These are phyloP conservation scores for Paramecium caudatum DNA, from an alignment of 73 alveolate genomes.

Conservation along the genomic window DNA sequence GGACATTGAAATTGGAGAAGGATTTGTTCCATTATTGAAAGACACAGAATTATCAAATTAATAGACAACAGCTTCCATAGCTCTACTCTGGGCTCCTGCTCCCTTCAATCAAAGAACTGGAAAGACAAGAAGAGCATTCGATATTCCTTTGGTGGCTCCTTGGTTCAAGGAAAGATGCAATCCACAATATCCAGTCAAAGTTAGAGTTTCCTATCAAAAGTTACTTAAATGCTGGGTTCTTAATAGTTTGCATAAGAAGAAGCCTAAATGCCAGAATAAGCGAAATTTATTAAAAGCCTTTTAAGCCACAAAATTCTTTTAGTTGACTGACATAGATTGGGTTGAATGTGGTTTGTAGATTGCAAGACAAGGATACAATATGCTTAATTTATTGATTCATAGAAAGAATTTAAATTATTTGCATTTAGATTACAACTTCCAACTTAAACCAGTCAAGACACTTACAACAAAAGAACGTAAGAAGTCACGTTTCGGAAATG, in stretches of 20 bases:
- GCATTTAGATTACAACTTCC: conserved; percentile 99
- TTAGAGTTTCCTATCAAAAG: conserved; percentile 99
- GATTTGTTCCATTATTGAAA: conserved; percentile 89
- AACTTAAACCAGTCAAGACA: conserved; percentile 99
- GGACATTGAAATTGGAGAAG: conserved; percentile 81
- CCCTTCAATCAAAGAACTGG: conserved; percentile 99
- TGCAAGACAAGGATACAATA: conserved; percentile 99
- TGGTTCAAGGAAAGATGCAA: conserved; percentile 99
- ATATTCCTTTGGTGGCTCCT: conserved; percentile 97
- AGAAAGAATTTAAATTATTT: conserved; percentile 99
- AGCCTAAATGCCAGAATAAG: conserved; percentile 97
- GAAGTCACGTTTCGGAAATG: conserved; percentile 99
- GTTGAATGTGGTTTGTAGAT: conserved; percentile 99
- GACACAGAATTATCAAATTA: conserved; percentile 97
- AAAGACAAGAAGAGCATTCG: conserved; percentile 98
- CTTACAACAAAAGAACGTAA: conserved; percentile 99
- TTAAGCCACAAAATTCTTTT: conserved; percentile 99
- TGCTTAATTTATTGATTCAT: conserved; percentile 99
- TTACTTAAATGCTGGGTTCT: conserved; percentile 99
- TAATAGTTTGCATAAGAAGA: conserved; percentile 96
- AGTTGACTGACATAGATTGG: conserved; percentile 99
- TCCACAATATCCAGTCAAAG: conserved; percentile 99
- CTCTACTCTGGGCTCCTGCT: conserved; percentile 99
- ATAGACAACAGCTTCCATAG: conserved; percentile 95
- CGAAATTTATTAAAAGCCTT: conserved; percentile 98